These are phyloP conservation scores for Anthracocystis setariae DNA, from an alignment of 1,284 basidiomycete genomes.

Conservation along the genomic window DNA sequence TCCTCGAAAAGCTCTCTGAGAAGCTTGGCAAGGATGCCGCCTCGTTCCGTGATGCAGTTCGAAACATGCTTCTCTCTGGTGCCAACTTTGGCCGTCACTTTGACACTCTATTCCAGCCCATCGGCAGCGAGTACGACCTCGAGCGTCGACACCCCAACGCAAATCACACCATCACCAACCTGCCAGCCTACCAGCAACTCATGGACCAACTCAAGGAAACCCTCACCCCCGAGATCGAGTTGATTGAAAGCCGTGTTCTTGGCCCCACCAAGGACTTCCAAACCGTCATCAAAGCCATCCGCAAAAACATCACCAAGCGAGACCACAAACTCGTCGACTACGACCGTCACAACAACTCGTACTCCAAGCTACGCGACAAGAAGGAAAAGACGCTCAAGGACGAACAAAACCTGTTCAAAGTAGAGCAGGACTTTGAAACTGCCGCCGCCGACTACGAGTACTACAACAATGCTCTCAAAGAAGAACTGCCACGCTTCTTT, in stretches of 20 bases:
- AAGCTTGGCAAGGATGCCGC: conserved; percentile 92
- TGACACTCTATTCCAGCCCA: conserved; percentile 72
- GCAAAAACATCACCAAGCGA: conserved; percentile 94
- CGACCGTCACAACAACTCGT: conserved; percentile 93
- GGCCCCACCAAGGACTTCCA: conserved; percentile 89
- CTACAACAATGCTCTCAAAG: conserved; percentile 90
- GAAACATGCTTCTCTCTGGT: conserved; percentile 79
- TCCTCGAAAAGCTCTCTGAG: conserved; percentile 82
- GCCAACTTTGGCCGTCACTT: conserved; percentile 82
- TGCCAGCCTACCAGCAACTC: conserved; percentile 76
- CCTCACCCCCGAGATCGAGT: conserved; percentile 89
- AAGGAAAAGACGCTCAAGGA: conserved; percentile 72
- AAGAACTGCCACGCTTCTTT: conserved; percentile 91
- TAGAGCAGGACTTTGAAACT: conserved; percentile 97
- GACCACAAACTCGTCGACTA: conserved; percentile 98
- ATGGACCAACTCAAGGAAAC: conserved; percentile 85
- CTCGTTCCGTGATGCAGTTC: conserved; percentile 77
- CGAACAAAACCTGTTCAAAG: conserved; percentile 72
- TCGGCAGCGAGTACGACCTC: conserved; percentile 79
- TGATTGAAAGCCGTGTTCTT: conserved; percentile 88
- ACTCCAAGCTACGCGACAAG: conserved; percentile 95
- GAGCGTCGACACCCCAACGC: conserved; percentile 81
- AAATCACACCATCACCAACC: conserved; percentile 81
- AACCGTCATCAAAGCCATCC: conserved; percentile 83
- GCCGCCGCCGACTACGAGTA: conserved; percentile 96